phyloP scores from a whole-genome alignment of 1,284 basidiomycete genomes.

The Lentinus polychrous region DNA sequence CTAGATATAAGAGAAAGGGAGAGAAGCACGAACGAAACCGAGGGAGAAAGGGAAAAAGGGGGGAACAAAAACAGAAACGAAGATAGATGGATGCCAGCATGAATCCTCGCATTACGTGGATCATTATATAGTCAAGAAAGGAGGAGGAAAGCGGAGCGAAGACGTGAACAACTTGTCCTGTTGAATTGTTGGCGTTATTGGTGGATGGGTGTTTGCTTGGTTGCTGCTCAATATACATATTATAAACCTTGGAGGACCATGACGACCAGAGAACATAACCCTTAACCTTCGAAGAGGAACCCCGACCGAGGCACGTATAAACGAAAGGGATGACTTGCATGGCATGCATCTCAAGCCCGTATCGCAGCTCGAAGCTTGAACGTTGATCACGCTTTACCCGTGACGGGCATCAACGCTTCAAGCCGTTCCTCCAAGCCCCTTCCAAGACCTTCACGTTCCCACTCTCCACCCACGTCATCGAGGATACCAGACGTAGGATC shows the following conservation, averaged over 20 bases:
- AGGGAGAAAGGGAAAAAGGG: background rate
- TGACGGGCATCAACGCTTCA: slow-evolving; percentile 41
- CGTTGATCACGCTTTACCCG: slow-evolving; percentile 18
- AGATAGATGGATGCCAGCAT: slow-evolving; percentile 4
- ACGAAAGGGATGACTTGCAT: background rate
- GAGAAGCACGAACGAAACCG: background rate
- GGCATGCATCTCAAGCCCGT: no score
- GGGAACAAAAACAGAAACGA: background rate
- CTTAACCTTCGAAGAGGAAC: background rate
- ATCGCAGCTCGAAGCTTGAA: no score
- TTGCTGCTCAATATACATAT: no score
- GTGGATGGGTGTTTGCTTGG: background rate
- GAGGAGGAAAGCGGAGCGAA: background rate
- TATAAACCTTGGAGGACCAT: background rate
- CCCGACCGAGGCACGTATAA: background rate
- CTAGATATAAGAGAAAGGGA: background rate
- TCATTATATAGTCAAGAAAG: background rate
- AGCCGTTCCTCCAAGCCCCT: slow-evolving; percentile 74
- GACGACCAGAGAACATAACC: background rate
- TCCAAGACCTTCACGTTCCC: slow-evolving; percentile 78
- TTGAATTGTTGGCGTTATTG: background rate
- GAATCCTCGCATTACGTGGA: background rate
- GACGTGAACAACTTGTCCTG: background rate
- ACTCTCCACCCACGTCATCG: slow-evolving; percentile 68
- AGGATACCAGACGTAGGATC: slow-evolving; percentile 20